A percentile compares a stretch with the other conserved stretches of the same genome.
Conservation (phyloP, 768 basidiomycete genomes). For the Mycena crocata region DNA sequence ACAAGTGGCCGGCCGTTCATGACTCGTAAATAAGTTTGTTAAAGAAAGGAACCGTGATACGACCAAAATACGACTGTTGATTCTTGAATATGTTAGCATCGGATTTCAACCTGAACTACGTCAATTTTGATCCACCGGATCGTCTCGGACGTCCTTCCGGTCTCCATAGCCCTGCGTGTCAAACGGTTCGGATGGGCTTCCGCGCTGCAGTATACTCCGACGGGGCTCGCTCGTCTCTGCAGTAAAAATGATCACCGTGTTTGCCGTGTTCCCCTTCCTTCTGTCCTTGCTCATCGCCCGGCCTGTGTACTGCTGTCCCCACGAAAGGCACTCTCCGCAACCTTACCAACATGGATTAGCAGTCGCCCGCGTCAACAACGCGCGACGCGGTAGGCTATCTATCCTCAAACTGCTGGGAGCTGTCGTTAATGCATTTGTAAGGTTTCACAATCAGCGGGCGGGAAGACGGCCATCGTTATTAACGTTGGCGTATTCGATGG, state of each 20-base stretch:
- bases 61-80: too few relatives aligned
- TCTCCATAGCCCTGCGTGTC: too few relatives aligned
- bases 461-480: conserved; percentile 13
- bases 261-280: not conserved
- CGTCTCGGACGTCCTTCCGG: too few relatives aligned
- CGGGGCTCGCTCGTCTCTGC: too few relatives aligned
- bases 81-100: too few relatives aligned
- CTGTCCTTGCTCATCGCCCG: not conserved
- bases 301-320: not conserved
- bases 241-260: not conserved
- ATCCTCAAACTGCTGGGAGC: not conserved
- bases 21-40: too few relatives aligned
- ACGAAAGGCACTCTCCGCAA: not conserved
- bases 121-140: too few relatives aligned
- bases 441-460: not conserved
- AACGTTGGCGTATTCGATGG: conserved; percentile 31
- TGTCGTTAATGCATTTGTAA: not conserved
- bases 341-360: not conserved
- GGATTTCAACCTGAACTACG: too few relatives aligned
- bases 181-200: too few relatives aligned
- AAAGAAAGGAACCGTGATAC: too few relatives aligned
- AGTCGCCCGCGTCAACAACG: conserved; percentile 3
- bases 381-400: not conserved
- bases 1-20: too few relatives aligned
- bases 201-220: too few relatives aligned